Evolutionary conservation across 768 basidiomycete species (phyloP), one percentile per base, ranked within the genome.

Genomic region (Tephrocybe sp.): DNA sequence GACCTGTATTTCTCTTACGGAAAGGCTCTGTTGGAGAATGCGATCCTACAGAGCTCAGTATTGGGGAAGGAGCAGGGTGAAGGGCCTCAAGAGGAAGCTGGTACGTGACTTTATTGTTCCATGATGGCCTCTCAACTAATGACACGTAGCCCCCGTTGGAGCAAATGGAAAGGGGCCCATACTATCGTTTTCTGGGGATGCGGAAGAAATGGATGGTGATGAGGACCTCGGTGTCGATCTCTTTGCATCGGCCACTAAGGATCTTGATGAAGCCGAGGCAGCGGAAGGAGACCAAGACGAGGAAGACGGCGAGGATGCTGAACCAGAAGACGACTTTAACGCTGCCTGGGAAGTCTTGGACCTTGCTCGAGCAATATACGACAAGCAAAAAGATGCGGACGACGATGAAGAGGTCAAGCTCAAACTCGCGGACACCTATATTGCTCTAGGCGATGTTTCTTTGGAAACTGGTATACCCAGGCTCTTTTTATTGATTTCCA

Each of bases 301-400:
- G 3, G 82, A 78, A 6, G 82, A 77, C 8, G 88, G 71, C 2
- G 87, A 82, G 3, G 88, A 84, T 11, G 88, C 64, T 3, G 91
- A 90, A 59, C 91, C 91, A 0, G 95, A 97, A 60, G 97, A 99
- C 58, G 97, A 98, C 61, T 97, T 97, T 66, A 97, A 95, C 57
- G 92, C 91, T 21, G 93, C 97, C 11, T 99, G 95, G 94, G 91
- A 97, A 62, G 86, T 95, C 2, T 75, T 99, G n/a, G 97, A 99
- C 58, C 82, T 95, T 48, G 94, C 95, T 18, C 78, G 94, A 33
- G 82, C 86, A 10, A 86, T 95, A 51, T 94, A 91, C 60, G 82
- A 84, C 55, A 88, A 86, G 65, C 76, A 78, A 53, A 72, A 72
- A 16, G 61, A 66, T 10, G 70, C 75, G 4, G 74, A 75, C 8